Conservation (phyloP, 208 protist species). For the Leishmania tropica region DNA sequence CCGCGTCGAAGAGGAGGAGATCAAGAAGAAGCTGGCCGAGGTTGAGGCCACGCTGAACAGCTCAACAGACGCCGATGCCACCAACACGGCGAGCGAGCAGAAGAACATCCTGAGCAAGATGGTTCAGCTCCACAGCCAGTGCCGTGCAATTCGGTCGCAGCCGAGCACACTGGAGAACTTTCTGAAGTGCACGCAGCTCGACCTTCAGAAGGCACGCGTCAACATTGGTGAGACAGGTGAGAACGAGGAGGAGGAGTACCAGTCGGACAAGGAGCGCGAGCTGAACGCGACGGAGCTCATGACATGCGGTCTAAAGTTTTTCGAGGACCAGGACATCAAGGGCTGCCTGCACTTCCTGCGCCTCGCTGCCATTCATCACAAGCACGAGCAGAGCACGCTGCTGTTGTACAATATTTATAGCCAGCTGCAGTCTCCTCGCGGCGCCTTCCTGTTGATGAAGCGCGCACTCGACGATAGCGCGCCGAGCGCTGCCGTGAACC, state of each 20-base stretch:
- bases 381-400: constrained; percentile 79
- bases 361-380: constrained; percentile 88
- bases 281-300: constrained; percentile 78
- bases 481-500: constrained; percentile 64
- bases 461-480: constrained; percentile 76
- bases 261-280: constrained; percentile 66
- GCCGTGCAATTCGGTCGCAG: constrained; percentile 65
- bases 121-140: constrained; percentile 67
- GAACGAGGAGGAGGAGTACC: constrained; percentile 75
- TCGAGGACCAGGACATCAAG: constrained; percentile 72
- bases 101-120: constrained; percentile 74
- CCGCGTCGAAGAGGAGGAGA: constrained; percentile 67
- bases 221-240: constrained; percentile 74
- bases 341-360: constrained; percentile 82
- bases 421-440: constrained; percentile 70
- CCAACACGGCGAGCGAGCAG: constrained; percentile 45
- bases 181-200: constrained; percentile 61
- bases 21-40: constrained; percentile 67
- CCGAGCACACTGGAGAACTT: constrained; percentile 73
- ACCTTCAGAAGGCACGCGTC: constrained; percentile 79
- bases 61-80: constrained; percentile 38
- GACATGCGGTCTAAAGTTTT: constrained; percentile 58
- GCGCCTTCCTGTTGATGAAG: constrained; percentile 70
- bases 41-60: constrained; percentile 29
- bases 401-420: constrained; percentile 84